Percentiles rank a stretch among this genome's conserved stretches.
Conservation (phyloP, 257 asterid species). For the Solanum pennellii region DNA sequence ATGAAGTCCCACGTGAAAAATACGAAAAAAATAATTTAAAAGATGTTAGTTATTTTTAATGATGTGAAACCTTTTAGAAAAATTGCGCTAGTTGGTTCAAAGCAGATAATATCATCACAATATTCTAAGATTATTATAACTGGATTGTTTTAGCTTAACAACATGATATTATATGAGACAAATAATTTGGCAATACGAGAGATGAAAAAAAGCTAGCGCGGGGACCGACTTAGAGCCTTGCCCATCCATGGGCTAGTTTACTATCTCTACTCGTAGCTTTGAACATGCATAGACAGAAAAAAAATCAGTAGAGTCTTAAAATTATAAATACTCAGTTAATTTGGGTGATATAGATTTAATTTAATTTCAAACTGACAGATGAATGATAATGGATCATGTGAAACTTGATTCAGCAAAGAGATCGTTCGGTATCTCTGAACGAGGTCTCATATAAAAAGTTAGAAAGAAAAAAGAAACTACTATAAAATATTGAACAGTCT, state of each 20-base stretch:
- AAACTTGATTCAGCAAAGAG: neutral
- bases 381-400: neutral
- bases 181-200: neutral
- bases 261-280: neutral
- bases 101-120: neutral
- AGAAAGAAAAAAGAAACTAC: too few relatives aligned
- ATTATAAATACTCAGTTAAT: neutral
- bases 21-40: fast-evolving
- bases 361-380: neutral
- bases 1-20: neutral
- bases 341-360: neutral
- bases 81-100: neutral
- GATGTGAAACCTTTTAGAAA: neutral
- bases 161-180: neutral
- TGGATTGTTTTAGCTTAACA: neutral
- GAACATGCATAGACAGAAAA: neutral
- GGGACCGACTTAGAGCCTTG: neutral
- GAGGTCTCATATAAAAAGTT: neutral
- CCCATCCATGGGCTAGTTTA: neutral
- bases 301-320: too few relatives aligned
- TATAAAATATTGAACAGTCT: too few relatives aligned
- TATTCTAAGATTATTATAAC: neutral
- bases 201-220: neutral
- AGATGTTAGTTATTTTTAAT: neutral
- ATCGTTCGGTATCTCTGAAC: neutral